Evolutionary conservation across 2,329 filamentous ascomycete genomes (phyloP).

Genomic region (Hortaea werneckii): DNA sequence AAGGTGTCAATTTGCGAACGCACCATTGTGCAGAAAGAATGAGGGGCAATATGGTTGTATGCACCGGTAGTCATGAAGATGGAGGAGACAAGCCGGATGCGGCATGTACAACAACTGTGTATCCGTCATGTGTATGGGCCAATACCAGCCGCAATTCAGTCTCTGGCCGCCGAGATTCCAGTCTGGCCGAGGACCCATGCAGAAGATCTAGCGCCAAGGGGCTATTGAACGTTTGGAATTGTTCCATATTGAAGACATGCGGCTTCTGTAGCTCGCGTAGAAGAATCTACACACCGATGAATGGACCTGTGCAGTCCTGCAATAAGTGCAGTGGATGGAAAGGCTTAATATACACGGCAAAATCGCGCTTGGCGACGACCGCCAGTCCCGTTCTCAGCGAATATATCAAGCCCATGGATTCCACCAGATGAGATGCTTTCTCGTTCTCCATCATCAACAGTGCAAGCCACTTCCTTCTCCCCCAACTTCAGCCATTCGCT

Average conservation of each 20-base stretch:
- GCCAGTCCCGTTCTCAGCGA: neutral
- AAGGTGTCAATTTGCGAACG: too few species aligned
- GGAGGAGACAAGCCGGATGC: too few species aligned
- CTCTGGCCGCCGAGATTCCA: too few species aligned
- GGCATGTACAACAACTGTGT: too few species aligned
- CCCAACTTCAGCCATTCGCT: constrained; percentile 5
- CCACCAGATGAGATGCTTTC: neutral
- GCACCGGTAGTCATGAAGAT: too few species aligned
- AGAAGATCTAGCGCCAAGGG: neutral
- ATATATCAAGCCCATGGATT: constrained; percentile 1
- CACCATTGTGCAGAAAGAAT: too few species aligned
- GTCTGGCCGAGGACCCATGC: too few species aligned
- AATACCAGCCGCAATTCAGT: too few species aligned
- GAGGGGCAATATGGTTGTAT: too few species aligned
- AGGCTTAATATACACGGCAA: neutral
- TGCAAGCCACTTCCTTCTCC: neutral
- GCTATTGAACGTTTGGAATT: neutral
- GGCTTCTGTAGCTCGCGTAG: neutral
- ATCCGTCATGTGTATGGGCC: too few species aligned
- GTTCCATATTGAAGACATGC: neutral
- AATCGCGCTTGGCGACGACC: neutral
- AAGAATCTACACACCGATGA: neutral
- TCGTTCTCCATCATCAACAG: neutral
- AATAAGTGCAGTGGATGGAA: neutral
- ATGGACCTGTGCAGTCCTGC: neutral